Base-by-base conservation (phyloP, 2,329 filamentous ascomycete species). In the Penicillium nordicum region DNA sequence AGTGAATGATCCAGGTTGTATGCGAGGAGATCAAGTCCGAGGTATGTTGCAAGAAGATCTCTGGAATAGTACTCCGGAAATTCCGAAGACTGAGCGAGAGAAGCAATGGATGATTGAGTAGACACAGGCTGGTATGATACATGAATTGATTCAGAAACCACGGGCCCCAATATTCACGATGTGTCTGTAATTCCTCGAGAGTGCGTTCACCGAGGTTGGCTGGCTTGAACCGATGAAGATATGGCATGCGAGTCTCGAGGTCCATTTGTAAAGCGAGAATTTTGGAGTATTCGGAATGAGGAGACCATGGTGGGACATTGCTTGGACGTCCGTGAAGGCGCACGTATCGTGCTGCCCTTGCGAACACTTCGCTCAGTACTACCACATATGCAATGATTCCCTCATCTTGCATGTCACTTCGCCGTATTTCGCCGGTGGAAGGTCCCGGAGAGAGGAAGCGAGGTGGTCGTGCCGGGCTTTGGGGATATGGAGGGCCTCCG, bases 41-140 rank as follows among this genome's bases (percentile, higher is more conserved):
- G 0, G 79, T 82, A 58, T 82, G 79, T 46, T 82, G 80, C 1
- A 83, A 73, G 21, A 83, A 83, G 1, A 81, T 79, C 49, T 83
- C 79, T 0, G 81, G 81, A 40, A 82, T 80, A 3, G 76, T 79
- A 37, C 76, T 76, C 36, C 79, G 76, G 59, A 82, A 81, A 34
- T 78, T 80, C n/a, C 78, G 75, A 4, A 83, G 71, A n/a, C 79
- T 74, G 37, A 82, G 69, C 0, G 80, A 82, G 4, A 83, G 65
- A 2, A 83, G 67, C n/a, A 83, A 74, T 0, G 81, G 81, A 56
- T 83, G 81, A 50, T 83, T 83, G 9, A 83, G 69, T 0, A 82
- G 73, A 57, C 79, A 82, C 1, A 81, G 72, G 40, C 81, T 81
- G 0, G 79, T 79, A 52, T 81, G 78, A 58, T 82, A 82, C 14